These are phyloP conservation scores for Pythium sp. DNA, from an alignment of 352 stramenopile genomes.

Conservation along the genomic window DNA sequence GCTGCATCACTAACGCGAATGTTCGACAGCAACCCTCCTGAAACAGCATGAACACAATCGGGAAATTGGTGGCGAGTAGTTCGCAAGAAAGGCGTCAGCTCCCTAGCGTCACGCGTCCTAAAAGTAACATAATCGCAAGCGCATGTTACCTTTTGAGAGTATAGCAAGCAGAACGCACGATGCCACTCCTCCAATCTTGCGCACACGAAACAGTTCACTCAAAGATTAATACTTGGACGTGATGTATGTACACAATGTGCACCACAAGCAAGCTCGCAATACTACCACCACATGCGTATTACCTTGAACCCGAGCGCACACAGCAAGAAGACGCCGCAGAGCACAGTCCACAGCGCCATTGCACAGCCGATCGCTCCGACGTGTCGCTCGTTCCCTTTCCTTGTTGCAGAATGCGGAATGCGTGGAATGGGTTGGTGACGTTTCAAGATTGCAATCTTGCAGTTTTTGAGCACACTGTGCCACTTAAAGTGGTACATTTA, in stretches of 20 bases:
- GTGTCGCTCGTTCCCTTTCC: background rate
- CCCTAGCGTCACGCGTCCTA: constrained; percentile 16
- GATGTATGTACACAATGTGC: background rate
- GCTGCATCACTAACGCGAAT: constrained; percentile 37
- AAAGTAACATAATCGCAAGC: constrained; percentile 6
- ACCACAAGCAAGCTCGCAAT: background rate
- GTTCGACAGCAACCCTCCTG: constrained; percentile 50
- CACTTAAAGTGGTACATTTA: background rate
- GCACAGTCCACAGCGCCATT: constrained; percentile 1
- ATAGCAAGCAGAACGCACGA: constrained; percentile 4
- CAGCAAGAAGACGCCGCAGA: constrained; percentile 5
- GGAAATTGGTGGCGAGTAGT: background rate
- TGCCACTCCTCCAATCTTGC: constrained; percentile 12
- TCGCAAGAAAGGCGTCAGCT: background rate
- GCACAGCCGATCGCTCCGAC: background rate
- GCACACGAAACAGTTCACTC: background rate
- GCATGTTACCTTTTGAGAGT: constrained; percentile 9
- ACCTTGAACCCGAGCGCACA: constrained; percentile 15
- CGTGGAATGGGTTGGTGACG: constrained; percentile 7
- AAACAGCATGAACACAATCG: background rate
- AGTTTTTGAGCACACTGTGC: background rate
- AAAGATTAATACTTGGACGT: background rate
- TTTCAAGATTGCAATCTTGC: constrained; percentile 13
- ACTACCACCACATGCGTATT: background rate
- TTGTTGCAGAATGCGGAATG: background rate